phyloP scores from a whole-genome alignment of 345 rosid species.

The Acer yangbiense region DNA sequence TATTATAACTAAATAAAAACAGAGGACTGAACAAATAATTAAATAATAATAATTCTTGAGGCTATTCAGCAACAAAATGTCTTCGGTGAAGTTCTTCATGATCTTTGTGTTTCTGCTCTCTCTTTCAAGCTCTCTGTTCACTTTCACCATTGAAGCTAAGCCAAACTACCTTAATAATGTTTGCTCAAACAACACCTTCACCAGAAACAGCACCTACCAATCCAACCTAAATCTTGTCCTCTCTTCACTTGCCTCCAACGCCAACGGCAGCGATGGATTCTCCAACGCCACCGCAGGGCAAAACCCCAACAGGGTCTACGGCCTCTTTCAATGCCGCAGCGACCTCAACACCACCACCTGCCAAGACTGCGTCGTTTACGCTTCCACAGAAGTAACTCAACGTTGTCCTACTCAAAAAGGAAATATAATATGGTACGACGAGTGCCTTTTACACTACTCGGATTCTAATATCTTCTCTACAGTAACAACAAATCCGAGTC shows the following conservation, averaged over 20 bases:
- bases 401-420: conserved; percentile 27
- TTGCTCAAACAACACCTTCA: conserved; percentile 29
- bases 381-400: conserved; percentile 1
- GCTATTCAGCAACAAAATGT: not conserved
- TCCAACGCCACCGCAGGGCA: conserved; percentile 43
- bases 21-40: too few species aligned
- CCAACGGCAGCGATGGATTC: conserved; percentile 28
- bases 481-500: not conserved
- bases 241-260: conserved; percentile 34
- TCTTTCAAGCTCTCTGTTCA: not conserved
- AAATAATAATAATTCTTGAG: not conserved
- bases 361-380: conserved; percentile 33
- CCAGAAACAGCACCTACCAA: conserved; percentile 37
- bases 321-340: too few species aligned
- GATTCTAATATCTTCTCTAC: conserved; percentile 27
- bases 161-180: not conserved
- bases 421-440: too few species aligned
- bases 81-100: not conserved
- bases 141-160: not conserved
- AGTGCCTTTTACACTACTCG: conserved; percentile 46
- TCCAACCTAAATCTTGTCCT: conserved; percentile 44
- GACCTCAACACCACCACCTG: conserved; percentile 23
- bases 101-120: not conserved
- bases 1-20: too few species aligned
- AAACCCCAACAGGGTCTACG: not conserved